Evolutionary conservation across 2,329 filamentous ascomycete genomes (phyloP).

Genomic region (Teratosphaeria epicoccoides): DNA sequence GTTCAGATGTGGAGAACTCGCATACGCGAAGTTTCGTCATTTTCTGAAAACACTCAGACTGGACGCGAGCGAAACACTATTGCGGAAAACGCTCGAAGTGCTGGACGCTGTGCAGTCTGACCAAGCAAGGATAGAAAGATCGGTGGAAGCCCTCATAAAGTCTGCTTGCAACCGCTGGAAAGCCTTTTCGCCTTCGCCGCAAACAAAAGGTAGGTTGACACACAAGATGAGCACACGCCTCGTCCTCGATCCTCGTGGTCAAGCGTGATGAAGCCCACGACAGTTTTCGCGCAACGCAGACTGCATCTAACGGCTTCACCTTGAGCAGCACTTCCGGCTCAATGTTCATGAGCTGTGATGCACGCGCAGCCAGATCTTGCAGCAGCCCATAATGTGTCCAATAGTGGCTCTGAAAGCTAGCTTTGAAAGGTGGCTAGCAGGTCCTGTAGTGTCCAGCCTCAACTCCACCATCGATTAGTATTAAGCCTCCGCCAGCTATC

Average conservation of each 20-base stretch:
- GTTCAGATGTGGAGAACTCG: background rate
- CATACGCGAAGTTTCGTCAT: background rate
- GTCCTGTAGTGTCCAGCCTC: no score
- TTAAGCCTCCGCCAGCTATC: background rate
- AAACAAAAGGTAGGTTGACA: constrained; percentile 35
- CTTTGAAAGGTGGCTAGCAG: background rate
- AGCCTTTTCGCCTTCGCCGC: constrained; percentile 22
- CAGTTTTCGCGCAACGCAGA: background rate
- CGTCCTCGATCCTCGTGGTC: constrained; percentile 8
- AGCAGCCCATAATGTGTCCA: background rate
- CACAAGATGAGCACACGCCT: constrained; percentile 26
- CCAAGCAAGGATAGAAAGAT: constrained; percentile 17
- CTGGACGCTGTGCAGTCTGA: no score
- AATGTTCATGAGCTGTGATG: background rate
- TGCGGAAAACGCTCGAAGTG: no score
- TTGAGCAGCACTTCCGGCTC: background rate
- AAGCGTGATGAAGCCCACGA: constrained; percentile 11
- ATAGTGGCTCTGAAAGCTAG: background rate
- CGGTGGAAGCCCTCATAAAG: constrained; percentile 8
- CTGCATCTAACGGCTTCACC: background rate
- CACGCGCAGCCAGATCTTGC: background rate
- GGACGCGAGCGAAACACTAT: background rate
- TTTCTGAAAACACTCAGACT: background rate
- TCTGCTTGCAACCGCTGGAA: constrained; percentile 12
- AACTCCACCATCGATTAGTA: background rate